Base-by-base conservation (phyloP, 495 filamentous ascomycete species). In the Penicillium cosmopolitanum region DNA sequence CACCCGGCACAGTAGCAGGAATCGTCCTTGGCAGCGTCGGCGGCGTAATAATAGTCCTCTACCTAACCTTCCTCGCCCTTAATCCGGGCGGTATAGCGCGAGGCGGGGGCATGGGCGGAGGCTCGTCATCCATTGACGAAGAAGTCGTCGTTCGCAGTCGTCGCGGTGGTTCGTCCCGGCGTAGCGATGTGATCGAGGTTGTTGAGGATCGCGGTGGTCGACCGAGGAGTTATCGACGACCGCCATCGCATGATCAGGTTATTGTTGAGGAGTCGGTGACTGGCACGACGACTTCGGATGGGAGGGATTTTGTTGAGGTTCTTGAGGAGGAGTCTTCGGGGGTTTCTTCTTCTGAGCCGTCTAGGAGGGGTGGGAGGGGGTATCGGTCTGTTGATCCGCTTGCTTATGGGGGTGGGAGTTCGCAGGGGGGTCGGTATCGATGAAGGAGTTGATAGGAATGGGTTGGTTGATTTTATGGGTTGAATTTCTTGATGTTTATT, bases 1-100 rank as follows among this genome's bases (percentile, higher is more conserved):
- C 77, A 5, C 81, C 93, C 0, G 93, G 92, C 36, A 83, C 85
- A 18, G 84, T 96, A n/a, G 91, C 81, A 13, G 93, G 92, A 60
- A 94, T 96, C 53, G 85, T 92, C 23, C 83, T 97, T 34, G 93
- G 93, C 62, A 82, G 84, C 50, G 87, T 96, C n/a, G 84, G 77
- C n/a, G 92, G 89, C 55, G 93, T 96, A 76, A 66, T 94, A 15
- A 78, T 97, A 3, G 55, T 93, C 33, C 78, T 95, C 36, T 92
- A 85, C 78, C 79, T 95, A 0, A 70, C 96, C 65, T 93, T 89
- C 73, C 83, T 83, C 21, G 85, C 82, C 56, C 73, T 91, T 63
- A 72, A 83, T n/a, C 80, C 81, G 3, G 72, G 74, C 36, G 71
- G 68, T 1, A 48, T 66, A 4, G 66, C 67, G 9, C 66, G 71